Conservation (phyloP, 306 rosid species). For the Clitoria ternatea region DNA sequence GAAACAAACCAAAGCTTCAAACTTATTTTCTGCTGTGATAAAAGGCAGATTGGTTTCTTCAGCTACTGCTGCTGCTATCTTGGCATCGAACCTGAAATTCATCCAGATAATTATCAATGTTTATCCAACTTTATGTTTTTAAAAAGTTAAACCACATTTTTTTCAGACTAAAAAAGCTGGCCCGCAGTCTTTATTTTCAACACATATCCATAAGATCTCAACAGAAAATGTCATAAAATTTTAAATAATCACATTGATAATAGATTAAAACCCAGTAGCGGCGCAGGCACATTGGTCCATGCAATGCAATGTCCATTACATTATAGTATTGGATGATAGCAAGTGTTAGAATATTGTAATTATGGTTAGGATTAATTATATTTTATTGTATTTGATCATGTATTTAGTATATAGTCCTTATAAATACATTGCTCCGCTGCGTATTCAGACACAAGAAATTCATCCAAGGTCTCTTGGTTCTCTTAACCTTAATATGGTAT, state of each 20-base stretch:
- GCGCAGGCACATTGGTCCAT: neutral
- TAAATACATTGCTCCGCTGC: too few species aligned
- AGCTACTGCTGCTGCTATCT: constrained; percentile 94
- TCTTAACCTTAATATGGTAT: too few species aligned
- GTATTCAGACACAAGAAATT: too few species aligned
- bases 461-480: too few species aligned
- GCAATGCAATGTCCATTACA: neutral
- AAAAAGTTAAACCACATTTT: neutral
- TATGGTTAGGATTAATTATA: too few species aligned
- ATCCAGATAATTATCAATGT: constrained; percentile 16
- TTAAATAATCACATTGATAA: neutral
- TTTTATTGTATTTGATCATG: too few species aligned
- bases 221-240: neutral
- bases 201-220: neutral
- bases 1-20: constrained; percentile 94
- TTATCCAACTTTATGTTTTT: constrained; percentile 6
- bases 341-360: too few species aligned
- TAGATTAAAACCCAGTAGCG: neutral
- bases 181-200: neutral
- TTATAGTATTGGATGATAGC: neutral
- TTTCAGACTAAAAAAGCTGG: constrained; percentile 1
- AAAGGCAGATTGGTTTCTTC: constrained; percentile 86
- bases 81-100: constrained; percentile 73
- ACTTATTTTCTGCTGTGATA: constrained; percentile 94
- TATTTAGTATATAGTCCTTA: too few species aligned